Base-by-base conservation (phyloP, 1,139 yeast species). In the Magnusiomyces fungicola region DNA sequence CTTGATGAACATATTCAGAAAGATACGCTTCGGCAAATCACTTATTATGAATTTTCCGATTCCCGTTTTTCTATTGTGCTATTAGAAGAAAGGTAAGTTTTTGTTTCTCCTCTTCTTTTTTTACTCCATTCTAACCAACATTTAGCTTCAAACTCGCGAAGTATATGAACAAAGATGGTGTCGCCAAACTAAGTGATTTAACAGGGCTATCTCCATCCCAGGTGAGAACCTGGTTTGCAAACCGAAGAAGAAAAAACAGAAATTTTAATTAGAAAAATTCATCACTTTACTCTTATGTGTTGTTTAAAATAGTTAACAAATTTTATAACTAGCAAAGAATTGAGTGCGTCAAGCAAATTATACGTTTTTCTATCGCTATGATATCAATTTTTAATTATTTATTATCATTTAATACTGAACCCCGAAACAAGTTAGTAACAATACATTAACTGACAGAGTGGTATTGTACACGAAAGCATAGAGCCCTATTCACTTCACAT, bases 181-280 rank as follows among this genome's bases (percentile, higher is more conserved):
- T 38, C 10, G 7, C 19, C 14, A 38, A 38, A 16, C 3, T 38
- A 19, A 38, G 27, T n/a, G 14, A 18, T 21, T 38, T 38, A 23
- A 38, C 41, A 22, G 23, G 27, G 9, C 9, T 38, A 21, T 38
- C 41, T 4, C 12, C 27, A 19, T 10, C 23, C n/a, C 41, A 38
- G 22, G 22, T 38, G 16, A 16, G 25, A 38, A 38, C 41, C 12
- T 38, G 41, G 41, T 38, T 38, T 38, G 41, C 41, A 16, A 38
- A 38, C 22, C 19, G 25, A 38, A 38, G 41, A 22, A 38, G 41
- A 38, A 38, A 38, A 7, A 32, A 32, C 14, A 4, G 34, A 32
- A n/a, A n/a, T 32, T 32, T 32, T 10, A 32, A 5, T 32, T 3
- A 5, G 14, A 32, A 32, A 32, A 5, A 10, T 32, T 32, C 14